Evolutionary conservation across 2,329 filamentous ascomycete genomes (phyloP).

Genomic region (Apiospora arundinis): DNA sequence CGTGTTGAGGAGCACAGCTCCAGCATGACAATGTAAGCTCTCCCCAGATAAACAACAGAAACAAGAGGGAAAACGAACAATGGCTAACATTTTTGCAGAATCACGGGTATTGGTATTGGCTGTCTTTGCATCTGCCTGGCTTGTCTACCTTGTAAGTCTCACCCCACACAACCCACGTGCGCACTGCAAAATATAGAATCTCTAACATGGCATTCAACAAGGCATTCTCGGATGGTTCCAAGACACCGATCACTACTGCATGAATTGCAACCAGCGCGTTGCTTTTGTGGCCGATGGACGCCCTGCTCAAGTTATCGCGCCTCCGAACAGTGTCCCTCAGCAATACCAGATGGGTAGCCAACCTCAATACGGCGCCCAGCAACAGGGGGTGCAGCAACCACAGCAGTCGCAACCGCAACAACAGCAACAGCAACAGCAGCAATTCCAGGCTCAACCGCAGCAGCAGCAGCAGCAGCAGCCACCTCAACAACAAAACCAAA

Average conservation of each 20-base stretch:
- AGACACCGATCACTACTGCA: slow-evolving; percentile 26
- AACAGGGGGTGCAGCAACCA: background rate
- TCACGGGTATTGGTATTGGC: slow-evolving; percentile 25
- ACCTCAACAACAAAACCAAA: background rate
- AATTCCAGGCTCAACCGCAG: background rate
- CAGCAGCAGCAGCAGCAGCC: background rate
- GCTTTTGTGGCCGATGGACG: slow-evolving; percentile 21
- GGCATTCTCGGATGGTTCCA: slow-evolving; percentile 26
- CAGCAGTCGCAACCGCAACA: slow-evolving; percentile 4
- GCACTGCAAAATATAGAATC: background rate
- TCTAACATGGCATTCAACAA: background rate
- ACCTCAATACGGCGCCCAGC: slow-evolving; percentile 21
- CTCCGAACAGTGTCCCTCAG: slow-evolving; percentile 20
- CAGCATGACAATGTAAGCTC: slow-evolving; percentile 26
- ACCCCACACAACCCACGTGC: background rate
- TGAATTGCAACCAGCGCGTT: slow-evolving; percentile 26
- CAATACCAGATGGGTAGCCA: slow-evolving; percentile 23
- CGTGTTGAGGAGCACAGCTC: slow-evolving; percentile 26
- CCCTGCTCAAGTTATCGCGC: slow-evolving; percentile 22
- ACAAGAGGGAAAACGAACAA: too few species aligned
- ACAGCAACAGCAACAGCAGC: slow-evolving; percentile 8
- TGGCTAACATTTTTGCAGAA: background rate
- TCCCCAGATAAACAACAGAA: too few species aligned
- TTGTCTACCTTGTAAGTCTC: slow-evolving; percentile 24
- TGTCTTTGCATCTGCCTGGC: slow-evolving; percentile 26